A percentile compares a stretch with the other conserved stretches of the same genome.
Conservation (phyloP, 352 stramenopile genomes). For the Phytophthora quininea region DNA sequence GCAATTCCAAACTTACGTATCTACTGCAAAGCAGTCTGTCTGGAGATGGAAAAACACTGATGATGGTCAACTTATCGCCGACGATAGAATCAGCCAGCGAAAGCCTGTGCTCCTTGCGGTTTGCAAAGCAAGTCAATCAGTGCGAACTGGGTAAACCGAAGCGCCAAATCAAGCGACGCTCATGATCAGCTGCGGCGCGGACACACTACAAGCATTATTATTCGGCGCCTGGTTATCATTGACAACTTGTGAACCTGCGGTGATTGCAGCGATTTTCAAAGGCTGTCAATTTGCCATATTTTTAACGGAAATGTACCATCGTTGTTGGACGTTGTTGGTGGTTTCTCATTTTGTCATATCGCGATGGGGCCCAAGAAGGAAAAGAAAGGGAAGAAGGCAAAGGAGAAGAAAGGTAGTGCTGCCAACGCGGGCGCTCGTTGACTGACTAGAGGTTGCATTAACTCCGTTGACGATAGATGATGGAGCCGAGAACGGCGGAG, state of each 20-base stretch:
- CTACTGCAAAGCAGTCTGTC: constrained; percentile 97
- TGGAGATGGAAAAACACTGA: constrained; percentile 98
- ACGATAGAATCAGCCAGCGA: constrained; percentile 95
- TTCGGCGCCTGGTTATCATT: constrained; percentile 1
- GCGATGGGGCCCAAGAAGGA: constrained; percentile 77
- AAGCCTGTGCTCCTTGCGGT: constrained; percentile 97
- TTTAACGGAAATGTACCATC: constrained; percentile 29
- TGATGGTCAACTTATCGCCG: constrained; percentile 98
- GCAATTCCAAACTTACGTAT: constrained; percentile 99
- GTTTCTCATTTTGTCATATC: constrained; percentile 14
- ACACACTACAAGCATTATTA: constrained; percentile 12
- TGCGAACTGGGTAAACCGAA: constrained; percentile 97
- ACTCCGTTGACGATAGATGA: constrained; percentile 47
- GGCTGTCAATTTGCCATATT: constrained; percentile 22
- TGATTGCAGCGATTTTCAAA: not conserved
- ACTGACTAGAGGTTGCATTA: not conserved
- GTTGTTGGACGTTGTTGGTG: not conserved
- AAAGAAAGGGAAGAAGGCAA: constrained; percentile 75
- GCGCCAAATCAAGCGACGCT: constrained; percentile 74
- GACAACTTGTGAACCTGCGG: not conserved
- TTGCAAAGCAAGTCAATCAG: constrained; percentile 96
- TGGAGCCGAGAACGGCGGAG: constrained; percentile 71
- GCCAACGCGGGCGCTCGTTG: not conserved
- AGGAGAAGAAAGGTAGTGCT: constrained; percentile 72
- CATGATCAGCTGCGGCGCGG: constrained; percentile 11